A percentile compares a stretch with the other conserved stretches of the same genome.
phyloP scores from a whole-genome alignment of 2,329 filamentous ascomycete genomes.

The Monosporascus sp. region DNA sequence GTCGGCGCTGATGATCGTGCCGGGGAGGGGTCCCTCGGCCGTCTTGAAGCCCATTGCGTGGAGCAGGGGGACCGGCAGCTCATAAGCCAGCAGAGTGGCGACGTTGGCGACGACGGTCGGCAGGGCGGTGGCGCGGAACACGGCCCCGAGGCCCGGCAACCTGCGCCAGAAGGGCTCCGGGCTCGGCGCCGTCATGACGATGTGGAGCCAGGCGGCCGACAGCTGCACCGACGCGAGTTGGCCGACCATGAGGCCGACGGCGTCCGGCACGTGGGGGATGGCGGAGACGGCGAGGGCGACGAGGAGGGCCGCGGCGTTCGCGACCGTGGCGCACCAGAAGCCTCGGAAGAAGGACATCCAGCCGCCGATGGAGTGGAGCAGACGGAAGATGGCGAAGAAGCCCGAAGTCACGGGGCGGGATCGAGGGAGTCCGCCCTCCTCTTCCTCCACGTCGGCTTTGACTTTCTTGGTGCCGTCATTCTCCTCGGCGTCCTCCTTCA shows the following conservation, averaged over 20 bases:
- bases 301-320: slow-evolving; percentile 21
- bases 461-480: slow-evolving; percentile 6
- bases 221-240: slow-evolving; percentile 60
- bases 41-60: slow-evolving; percentile 37
- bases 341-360: slow-evolving; percentile 62
- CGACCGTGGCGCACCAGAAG: slow-evolving; percentile 40
- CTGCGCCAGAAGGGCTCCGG: slow-evolving; percentile 57
- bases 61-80: slow-evolving; percentile 40
- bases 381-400: slow-evolving; percentile 39
- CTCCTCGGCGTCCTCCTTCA: slow-evolving; percentile 11
- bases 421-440: slow-evolving; percentile 16
- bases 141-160: slow-evolving; percentile 54
- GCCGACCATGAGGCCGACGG: slow-evolving; percentile 46
- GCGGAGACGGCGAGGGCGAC: slow-evolving; percentile 34
- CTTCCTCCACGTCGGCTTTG: slow-evolving; percentile 25
- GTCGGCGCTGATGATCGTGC: slow-evolving; percentile 10
- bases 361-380: slow-evolving; percentile 57
- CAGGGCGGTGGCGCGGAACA: slow-evolving; percentile 60
- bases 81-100: slow-evolving; percentile 41
- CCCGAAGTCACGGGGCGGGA: slow-evolving; percentile 38
- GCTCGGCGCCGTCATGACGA: slow-evolving; percentile 65
- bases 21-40: slow-evolving; percentile 19
- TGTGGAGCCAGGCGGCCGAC: slow-evolving; percentile 72
- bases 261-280: slow-evolving; percentile 29
- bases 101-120: slow-evolving; percentile 59